Evolutionary conservation across 1,139 yeast species (phyloP), one percentile per base, ranked within the genome.

Genomic region (Sugiyamaella paludigena): DNA sequence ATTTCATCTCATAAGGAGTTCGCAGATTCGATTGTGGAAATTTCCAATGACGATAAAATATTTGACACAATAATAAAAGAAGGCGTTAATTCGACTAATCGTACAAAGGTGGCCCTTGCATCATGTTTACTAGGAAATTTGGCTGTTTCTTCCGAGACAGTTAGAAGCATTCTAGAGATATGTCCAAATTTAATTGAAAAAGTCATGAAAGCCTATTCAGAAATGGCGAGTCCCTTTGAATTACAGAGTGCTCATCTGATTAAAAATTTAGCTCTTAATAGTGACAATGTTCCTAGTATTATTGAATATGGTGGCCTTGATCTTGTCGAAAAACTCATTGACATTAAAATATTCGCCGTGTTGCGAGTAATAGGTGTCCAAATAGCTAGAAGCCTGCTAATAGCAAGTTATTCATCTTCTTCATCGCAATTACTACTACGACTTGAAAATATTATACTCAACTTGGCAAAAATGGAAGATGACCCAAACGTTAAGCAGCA

Each of bases 221-320:
- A 12, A 11, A 49, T 56, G 51, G 32, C 45, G 26, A 35, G 36
- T 28, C 55, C 60, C 4, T 53, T 53, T 42, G 63, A 56, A 38
- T 47, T 61, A 11, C 66, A 62, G 46, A 54, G 58, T 19, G 55
- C 58, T n/a, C 65, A 60, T 48, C 36, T 62, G 38, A 48, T 61
- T 19, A 54, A 60, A 43, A 62, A 58, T 32, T 29, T 61, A 7
- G 44, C 51, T 15, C 40, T 46, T 11, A 27, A 28, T 6, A 28
- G 27, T 2, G 36, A 47, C 4, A 45, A 51, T 33, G 47, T 41
- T 4, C 31, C 19, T 1, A 41, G 26, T 12, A 51, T 55, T 8
- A 34, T 53, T 2, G 43, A 53, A 5, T 29, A 40, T 26, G 55
- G 51, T 1, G 61, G 55, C 7, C 37, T 48, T 7, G 45, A 35